Evolutionary conservation across 75 land plant species (phyloP).

Genomic region (Azolla pinnata): DNA sequence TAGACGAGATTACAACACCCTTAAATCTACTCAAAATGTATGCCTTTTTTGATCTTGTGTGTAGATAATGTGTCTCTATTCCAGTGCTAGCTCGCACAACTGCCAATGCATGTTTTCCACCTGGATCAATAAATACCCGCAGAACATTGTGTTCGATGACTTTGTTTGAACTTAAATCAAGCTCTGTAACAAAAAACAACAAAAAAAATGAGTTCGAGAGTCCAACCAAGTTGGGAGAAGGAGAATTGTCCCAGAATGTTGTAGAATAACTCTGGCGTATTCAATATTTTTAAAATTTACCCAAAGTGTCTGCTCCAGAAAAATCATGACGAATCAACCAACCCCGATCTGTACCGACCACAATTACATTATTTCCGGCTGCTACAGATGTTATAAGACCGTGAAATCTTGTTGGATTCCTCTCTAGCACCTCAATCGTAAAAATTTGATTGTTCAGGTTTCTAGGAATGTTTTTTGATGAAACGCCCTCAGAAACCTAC

Average conservation of each 20-base stretch:
- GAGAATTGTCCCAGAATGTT: no score
- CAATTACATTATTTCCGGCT: conserved; percentile 86
- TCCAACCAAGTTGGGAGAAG: no score
- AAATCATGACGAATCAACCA: conserved; percentile 90
- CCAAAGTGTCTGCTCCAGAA: conserved; percentile 51
- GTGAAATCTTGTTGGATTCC: conserved; percentile 63
- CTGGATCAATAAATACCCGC: conserved; percentile 89
- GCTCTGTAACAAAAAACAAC: conserved; percentile 32
- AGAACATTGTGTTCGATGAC: conserved; percentile 69
- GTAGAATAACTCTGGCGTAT: no score
- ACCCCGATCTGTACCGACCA: conserved; percentile 75
- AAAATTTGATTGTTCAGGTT: conserved; percentile 36
- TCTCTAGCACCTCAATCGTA: conserved; percentile 61
- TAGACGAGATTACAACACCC: conserved; percentile 65
- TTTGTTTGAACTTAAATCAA: conserved; percentile 68
- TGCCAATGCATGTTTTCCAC: conserved; percentile 82
- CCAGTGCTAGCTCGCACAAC: conserved; percentile 43
- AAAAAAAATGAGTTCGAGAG: conserved; percentile 2
- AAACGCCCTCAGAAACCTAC: conserved; percentile 9
- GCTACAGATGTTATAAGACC: conserved; percentile 75
- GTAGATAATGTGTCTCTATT: conserved; percentile 76
- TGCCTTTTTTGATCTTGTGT: conserved; percentile 82
- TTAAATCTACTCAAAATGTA: conserved; percentile 55
- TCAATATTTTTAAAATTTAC: conserved; percentile 32
- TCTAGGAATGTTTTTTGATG: conserved; percentile 19